phyloP scores from a whole-genome alignment of 139 green algal genomes.

The Tetratostichococcus sp. region DNA sequence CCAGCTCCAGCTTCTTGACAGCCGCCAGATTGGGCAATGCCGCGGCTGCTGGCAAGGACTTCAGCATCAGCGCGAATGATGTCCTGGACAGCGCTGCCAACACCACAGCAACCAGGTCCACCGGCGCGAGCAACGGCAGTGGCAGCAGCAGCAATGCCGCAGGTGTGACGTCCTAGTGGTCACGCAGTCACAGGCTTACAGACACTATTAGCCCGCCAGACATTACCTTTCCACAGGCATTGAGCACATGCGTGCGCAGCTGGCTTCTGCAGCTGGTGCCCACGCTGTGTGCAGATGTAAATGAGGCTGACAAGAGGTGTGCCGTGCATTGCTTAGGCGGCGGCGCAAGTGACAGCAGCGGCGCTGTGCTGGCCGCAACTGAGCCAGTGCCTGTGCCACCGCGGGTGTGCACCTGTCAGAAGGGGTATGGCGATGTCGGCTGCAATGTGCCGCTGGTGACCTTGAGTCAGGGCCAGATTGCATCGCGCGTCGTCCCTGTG shows the following conservation, averaged over 20 bases:
- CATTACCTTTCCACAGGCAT: too few relatives aligned
- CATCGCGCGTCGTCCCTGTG: not conserved
- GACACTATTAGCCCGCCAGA: too few relatives aligned
- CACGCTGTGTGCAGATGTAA: too few relatives aligned
- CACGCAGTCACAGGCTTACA: too few relatives aligned
- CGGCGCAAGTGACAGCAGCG: not conserved
- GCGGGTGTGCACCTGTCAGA: not conserved
- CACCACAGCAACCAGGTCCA: not conserved
- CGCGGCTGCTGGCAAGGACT: not conserved
- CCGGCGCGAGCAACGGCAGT: too few relatives aligned
- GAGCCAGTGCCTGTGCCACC: not conserved
- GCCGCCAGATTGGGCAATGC: not conserved
- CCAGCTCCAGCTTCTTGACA: not conserved
- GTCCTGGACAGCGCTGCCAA: not conserved
- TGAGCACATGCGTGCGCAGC: too few relatives aligned
- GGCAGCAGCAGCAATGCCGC: too few relatives aligned
- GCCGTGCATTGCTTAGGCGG: too few relatives aligned
- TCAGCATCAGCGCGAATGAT: not conserved
- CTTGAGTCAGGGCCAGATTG: not conserved
- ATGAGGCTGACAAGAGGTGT: too few relatives aligned
- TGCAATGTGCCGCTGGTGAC: slow-evolving; percentile 10
- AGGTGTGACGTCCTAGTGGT: too few relatives aligned
- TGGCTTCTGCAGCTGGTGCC: too few relatives aligned
- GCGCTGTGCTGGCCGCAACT: not conserved
- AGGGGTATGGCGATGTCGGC: slow-evolving; percentile 12